A percentile compares a stretch with the other conserved stretches of the same genome.
phyloP scores from a whole-genome alignment of 1,139 yeast genomes.

The Scheffersomyces quercinus region DNA sequence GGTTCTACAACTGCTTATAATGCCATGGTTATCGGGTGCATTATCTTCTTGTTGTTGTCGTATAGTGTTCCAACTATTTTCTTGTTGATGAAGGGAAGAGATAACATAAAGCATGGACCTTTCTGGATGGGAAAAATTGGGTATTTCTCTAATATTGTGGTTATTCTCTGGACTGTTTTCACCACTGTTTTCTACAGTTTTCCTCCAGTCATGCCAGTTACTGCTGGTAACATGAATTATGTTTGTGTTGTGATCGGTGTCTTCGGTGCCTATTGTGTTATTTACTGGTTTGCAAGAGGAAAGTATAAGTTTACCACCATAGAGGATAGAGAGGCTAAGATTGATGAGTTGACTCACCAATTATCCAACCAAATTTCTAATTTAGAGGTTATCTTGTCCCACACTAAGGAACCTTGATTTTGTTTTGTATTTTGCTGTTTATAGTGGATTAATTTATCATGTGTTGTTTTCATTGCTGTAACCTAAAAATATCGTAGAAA shows the following conservation, averaged over 20 bases:
- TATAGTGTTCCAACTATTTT: slow-evolving; percentile 36
- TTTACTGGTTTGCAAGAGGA: slow-evolving; percentile 44
- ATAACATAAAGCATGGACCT: slow-evolving; percentile 38
- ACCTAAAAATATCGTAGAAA: too few species aligned
- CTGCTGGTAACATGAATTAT: slow-evolving; percentile 47
- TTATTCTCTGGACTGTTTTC: slow-evolving; percentile 41
- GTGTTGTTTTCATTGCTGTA: too few species aligned
- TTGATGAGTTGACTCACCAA: slow-evolving; percentile 26
- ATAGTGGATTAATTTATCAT: too few species aligned
- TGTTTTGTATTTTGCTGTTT: too few species aligned
- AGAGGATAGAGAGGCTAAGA: slow-evolving; percentile 24
- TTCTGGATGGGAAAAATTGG: slow-evolving; percentile 51
- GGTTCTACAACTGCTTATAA: slow-evolving; percentile 45
- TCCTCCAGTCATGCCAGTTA: slow-evolving; percentile 47
- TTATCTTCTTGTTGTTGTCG: slow-evolving; percentile 35
- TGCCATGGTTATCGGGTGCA: slow-evolving; percentile 41
- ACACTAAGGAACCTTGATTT: slow-evolving; percentile 1
- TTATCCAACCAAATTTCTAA: slow-evolving; percentile 28
- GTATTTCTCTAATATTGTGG: slow-evolving; percentile 19
- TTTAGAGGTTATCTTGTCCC: slow-evolving; percentile 25
- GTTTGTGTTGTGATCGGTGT: slow-evolving; percentile 43
- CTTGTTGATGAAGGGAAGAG: slow-evolving; percentile 35
- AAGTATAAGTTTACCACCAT: slow-evolving; percentile 27
- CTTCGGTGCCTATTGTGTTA: slow-evolving; percentile 28
- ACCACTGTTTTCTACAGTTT: slow-evolving; percentile 43